These are phyloP conservation scores for Podospora australis DNA, from an alignment of 495 filamentous ascomycete species.

Conservation along the genomic window DNA sequence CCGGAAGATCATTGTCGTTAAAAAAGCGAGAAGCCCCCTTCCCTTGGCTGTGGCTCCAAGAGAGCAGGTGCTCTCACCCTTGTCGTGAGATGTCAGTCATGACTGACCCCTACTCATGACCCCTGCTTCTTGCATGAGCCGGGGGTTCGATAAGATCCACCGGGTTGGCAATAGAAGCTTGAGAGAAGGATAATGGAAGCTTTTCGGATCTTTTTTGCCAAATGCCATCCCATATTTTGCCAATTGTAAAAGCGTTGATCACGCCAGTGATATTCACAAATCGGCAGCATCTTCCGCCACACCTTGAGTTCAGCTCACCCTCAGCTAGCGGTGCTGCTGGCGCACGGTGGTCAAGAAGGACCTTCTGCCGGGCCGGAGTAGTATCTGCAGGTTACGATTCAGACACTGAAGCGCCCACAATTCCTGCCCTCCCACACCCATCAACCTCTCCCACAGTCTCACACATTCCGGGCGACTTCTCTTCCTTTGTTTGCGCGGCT, in stretches of 20 bases:
- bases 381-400: neutral
- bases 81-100: too few relatives aligned
- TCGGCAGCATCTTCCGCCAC: too few relatives aligned
- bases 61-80: too few relatives aligned
- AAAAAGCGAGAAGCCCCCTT: too few relatives aligned
- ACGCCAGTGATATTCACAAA: neutral
- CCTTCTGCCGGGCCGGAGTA: neutral
- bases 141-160: conserved; percentile 5
- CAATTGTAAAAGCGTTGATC: neutral
- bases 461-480: neutral
- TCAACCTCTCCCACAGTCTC: too few relatives aligned
- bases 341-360: neutral
- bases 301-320: too few relatives aligned
- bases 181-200: conserved; percentile 16
- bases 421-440: too few relatives aligned
- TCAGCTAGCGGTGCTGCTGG: too few relatives aligned
- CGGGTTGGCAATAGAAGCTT: conserved; percentile 13
- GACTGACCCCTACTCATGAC: conserved; percentile 1
- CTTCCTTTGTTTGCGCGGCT: neutral
- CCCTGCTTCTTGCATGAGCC: conserved; percentile 8
- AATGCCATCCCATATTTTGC: neutral
- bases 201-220: neutral
- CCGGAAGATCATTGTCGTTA: too few relatives aligned
- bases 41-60: too few relatives aligned
- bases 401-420: neutral